A percentile compares a stretch with the other conserved stretches of the same genome.
Evolutionary conservation across 345 rosid species (phyloP).

Genomic region (Durio zibethinus): DNA sequence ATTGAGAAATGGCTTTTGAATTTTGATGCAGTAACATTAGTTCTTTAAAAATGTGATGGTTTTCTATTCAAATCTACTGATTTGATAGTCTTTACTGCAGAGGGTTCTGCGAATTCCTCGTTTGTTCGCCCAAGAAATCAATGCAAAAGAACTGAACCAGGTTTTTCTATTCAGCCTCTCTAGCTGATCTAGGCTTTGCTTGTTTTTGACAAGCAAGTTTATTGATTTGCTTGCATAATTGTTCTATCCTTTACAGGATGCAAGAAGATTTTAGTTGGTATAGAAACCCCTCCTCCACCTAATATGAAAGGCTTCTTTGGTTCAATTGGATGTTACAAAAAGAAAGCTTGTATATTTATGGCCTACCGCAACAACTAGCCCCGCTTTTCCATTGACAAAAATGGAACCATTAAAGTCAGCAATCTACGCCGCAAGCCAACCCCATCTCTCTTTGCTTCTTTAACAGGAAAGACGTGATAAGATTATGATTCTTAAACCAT

Average conservation of each 20-base stretch:
- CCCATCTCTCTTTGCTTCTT: slow-evolving; percentile 1
- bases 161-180: neutral
- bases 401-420: slow-evolving; percentile 7
- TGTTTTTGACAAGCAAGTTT: neutral
- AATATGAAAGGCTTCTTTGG: neutral
- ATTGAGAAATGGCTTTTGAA: neutral
- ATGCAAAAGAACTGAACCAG: neutral
- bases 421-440: slow-evolving; percentile 7
- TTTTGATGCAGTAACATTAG: neutral
- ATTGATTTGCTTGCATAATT: neutral
- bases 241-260: neutral
- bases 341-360: neutral
- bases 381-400: slow-evolving; percentile 5
- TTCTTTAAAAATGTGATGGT: too few species aligned
- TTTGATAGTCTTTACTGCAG: too few species aligned
- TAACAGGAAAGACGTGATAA: neutral
- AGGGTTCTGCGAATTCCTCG: neutral
- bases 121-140: neutral
- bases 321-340: neutral
- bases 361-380: slow-evolving; percentile 1
- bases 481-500: slow-evolving; percentile 1
- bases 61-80: too few species aligned
- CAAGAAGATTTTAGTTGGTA: neutral
- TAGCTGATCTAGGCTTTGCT: neutral
- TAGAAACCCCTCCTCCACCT: neutral